Base-by-base conservation (phyloP, 2,329 filamentous ascomycete species). In the Fusarium succisae region DNA sequence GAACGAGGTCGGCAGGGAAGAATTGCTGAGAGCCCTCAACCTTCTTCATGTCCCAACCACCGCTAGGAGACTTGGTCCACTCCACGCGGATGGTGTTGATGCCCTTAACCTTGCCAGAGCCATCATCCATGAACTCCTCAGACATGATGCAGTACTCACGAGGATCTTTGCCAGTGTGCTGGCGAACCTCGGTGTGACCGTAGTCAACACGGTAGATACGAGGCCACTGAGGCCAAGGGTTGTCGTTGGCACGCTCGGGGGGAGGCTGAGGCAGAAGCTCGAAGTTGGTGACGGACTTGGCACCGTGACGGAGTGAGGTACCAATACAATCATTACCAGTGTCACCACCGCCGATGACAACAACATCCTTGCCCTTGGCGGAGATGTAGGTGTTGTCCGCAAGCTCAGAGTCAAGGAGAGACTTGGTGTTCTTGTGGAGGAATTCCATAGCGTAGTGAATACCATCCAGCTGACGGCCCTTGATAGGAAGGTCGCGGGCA, bases 21-120 rank as follows among this genome's bases (percentile, higher is more conserved):
- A 97, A 97, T 82, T 98, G 91, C 86, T 97, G 93, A 70, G 93
- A 96, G 43, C 94, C 95, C 76, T 98, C 95, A 38, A 97, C 88
- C 83, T 97, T 96, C 89, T 98, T 98, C 95, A 98, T 98, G 84
- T 98, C 96, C 96, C 96, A 98, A 50, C 95, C 95, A 75, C 95
- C 95, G 70, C 90, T 92, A 35, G 94, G 89, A 61, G 91, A 94
- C 88, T 95, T 96, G 78, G 94, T 96, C 96, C 96, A 98, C 83
- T 98, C 95, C 48, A 98, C 95, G 62, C 96, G 94, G 67, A 96
- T 91, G 48, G 95, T 98, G 85, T 96, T 98, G 88, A 98, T 98
- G 73, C 96, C 96, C 87, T 95, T 97, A 80, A 98, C 94, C 75
- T 92, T 92, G 81, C 95, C 95, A 56, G 85, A 90, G 71, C 94